A percentile compares a stretch with the other conserved stretches of the same genome.
phyloP scores from a whole-genome alignment of 148 eudicot genomes.

The Fagopyrum tataricum region DNA sequence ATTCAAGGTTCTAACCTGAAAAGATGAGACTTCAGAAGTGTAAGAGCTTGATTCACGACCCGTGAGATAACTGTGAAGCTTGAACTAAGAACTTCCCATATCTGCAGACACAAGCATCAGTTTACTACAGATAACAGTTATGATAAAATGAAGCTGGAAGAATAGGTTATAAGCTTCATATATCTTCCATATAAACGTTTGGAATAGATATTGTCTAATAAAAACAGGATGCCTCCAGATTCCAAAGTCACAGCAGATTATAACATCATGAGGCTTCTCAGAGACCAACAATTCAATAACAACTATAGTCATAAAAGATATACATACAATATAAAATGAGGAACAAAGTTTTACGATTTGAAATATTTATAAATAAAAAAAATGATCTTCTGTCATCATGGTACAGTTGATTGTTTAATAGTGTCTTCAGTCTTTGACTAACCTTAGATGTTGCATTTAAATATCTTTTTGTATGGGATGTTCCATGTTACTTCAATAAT shows the following conservation, averaged over 20 bases:
- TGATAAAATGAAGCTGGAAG: too few relatives aligned
- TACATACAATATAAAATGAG: background rate
- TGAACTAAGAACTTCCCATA: slow-evolving; percentile 77
- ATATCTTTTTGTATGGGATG: too few relatives aligned
- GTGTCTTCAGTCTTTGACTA: background rate
- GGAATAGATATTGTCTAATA: background rate
- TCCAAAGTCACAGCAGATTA: background rate
- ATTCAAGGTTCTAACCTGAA: slow-evolving; percentile 41
- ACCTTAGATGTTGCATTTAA: too few relatives aligned
- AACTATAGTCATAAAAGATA: background rate
- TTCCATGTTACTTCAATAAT: too few relatives aligned
- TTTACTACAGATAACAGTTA: too few relatives aligned
- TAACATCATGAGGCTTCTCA: background rate
- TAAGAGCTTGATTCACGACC: slow-evolving; percentile 87
- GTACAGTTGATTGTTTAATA: background rate
- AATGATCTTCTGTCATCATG: background rate
- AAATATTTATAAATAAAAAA: too few relatives aligned
- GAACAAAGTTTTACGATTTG: background rate
- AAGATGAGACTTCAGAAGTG: slow-evolving; percentile 83
- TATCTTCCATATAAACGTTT: background rate
- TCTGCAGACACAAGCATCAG: too few relatives aligned
- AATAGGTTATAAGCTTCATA: too few relatives aligned
- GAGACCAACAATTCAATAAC: background rate
- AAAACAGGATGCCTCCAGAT: background rate
- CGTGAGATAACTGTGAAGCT: slow-evolving; percentile 79